Conservation (phyloP, 2,329 filamentous ascomycete species). For the Fonsecaea monophora region DNA sequence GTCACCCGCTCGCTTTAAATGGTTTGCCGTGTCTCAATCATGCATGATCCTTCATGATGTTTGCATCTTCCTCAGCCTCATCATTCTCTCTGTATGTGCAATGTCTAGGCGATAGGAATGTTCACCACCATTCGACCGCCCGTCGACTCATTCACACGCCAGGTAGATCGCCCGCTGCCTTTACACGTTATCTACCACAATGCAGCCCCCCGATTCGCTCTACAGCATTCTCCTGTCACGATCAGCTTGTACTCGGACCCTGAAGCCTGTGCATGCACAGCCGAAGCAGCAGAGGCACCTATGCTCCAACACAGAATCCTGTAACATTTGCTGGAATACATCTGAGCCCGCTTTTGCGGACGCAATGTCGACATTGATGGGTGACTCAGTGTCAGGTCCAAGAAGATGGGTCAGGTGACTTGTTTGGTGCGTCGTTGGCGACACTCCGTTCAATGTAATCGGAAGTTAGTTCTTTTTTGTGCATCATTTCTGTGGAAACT, state of each 20-base stretch:
- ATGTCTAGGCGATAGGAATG: background rate
- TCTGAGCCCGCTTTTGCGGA: background rate
- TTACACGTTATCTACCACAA: background rate
- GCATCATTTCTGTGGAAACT: too few species aligned
- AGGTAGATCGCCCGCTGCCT: background rate
- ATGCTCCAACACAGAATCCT: background rate
- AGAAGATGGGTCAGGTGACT: background rate
- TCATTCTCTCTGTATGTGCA: background rate
- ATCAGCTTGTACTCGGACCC: background rate
- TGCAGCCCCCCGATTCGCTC: too few species aligned
- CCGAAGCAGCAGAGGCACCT: background rate
- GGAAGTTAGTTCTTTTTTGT: background rate
- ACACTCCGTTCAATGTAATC: background rate
- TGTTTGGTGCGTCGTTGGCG: background rate
- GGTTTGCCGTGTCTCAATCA: background rate
- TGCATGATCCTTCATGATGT: background rate
- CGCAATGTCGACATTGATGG: background rate
- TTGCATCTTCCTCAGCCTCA: constrained; percentile 1
- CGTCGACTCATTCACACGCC: background rate
- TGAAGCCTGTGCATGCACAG: background rate
- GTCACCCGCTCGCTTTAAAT: background rate
- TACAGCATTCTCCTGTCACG: background rate
- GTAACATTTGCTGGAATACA: background rate
- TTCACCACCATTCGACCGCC: background rate
- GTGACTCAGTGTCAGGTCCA: background rate